Percentiles rank a stretch among this genome's conserved stretches.
Conservation (phyloP, 2,329 filamentous ascomycete species). For the Colletotrichum abscissum region DNA sequence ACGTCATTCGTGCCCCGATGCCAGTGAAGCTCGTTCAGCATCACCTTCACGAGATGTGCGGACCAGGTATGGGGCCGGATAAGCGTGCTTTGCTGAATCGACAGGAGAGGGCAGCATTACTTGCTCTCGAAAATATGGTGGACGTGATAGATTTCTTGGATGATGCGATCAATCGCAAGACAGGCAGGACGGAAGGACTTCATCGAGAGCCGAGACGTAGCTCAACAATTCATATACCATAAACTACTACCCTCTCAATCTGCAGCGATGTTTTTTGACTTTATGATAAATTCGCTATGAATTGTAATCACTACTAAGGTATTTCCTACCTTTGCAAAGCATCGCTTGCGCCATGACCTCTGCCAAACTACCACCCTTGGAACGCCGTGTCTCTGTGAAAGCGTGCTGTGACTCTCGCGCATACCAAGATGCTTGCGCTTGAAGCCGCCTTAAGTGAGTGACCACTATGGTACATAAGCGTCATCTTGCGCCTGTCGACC, state of each 20-base stretch:
- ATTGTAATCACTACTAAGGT: constrained; percentile 10
- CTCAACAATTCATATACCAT: constrained; percentile 8
- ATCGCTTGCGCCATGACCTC: constrained; percentile 21
- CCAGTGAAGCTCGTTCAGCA: constrained; percentile 73
- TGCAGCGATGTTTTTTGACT: not conserved
- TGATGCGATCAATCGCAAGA: constrained; percentile 52
- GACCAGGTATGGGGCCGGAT: constrained; percentile 64
- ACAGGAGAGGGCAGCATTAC: constrained; percentile 63
- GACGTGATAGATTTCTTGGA: constrained; percentile 72
- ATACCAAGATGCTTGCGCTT: not conserved
- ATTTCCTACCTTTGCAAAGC: constrained; percentile 10
- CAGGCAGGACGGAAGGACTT: constrained; percentile 29
- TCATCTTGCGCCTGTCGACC: not conserved
- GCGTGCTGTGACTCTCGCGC: not conserved
- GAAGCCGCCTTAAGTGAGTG: not conserved
- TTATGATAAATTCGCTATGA: constrained; percentile 9
- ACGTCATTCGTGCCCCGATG: constrained; percentile 66
- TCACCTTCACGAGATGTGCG: constrained; percentile 75
- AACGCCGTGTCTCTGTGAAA: constrained; percentile 21
- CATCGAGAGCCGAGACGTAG: constrained; percentile 17
- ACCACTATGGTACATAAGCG: constrained; percentile 18
- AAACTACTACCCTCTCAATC: not conserved
- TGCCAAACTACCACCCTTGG: not conserved
- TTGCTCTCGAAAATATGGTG: constrained; percentile 62
- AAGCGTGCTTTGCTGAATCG: constrained; percentile 65